phyloP scores from a whole-genome alignment of 1,284 basidiomycete species.

The Cutaneotrichosporon mucoides region DNA sequence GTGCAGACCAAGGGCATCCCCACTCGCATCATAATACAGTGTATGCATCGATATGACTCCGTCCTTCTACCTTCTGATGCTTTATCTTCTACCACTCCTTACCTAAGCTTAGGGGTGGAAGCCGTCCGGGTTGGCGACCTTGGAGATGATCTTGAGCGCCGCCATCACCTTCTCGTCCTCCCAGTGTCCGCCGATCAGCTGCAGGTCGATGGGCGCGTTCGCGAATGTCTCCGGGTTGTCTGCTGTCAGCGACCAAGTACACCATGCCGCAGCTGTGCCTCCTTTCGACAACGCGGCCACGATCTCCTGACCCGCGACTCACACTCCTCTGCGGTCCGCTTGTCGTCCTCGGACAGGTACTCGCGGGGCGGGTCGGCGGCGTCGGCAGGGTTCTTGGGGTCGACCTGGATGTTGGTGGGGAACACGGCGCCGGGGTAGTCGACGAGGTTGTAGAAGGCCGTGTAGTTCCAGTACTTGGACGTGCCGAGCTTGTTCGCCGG shows the following conservation, averaged over 20 bases:
- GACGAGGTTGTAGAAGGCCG: constrained; percentile 62
- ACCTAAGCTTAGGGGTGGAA: not conserved
- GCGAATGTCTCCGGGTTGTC: constrained; percentile 18
- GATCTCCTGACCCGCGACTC: constrained; percentile 27
- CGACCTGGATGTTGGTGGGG: constrained; percentile 56
- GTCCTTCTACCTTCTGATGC: not conserved
- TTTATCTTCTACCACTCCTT: not conserved
- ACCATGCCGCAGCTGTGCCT: not conserved
- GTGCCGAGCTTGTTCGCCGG: constrained; percentile 36
- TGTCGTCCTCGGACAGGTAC: constrained; percentile 55
- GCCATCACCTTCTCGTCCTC: constrained; percentile 28
- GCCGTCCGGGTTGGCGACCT: constrained; percentile 5
- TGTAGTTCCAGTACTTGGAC: constrained; percentile 53
- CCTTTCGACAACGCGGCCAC: not conserved
- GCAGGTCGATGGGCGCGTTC: constrained; percentile 26
- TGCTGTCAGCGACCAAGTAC: not conserved
- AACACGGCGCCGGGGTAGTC: constrained; percentile 65
- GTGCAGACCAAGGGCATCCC: no score
- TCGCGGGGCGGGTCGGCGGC: constrained; percentile 25
- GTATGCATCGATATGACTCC: no score
- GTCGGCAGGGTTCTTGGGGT: constrained; percentile 6
- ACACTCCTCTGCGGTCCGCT: constrained; percentile 56
- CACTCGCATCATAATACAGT: no score
- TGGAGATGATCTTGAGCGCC: constrained; percentile 19
- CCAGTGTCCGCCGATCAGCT: constrained; percentile 23